Base-by-base conservation (phyloP, 768 basidiomycete species). In the Agrocybe chaxingu region DNA sequence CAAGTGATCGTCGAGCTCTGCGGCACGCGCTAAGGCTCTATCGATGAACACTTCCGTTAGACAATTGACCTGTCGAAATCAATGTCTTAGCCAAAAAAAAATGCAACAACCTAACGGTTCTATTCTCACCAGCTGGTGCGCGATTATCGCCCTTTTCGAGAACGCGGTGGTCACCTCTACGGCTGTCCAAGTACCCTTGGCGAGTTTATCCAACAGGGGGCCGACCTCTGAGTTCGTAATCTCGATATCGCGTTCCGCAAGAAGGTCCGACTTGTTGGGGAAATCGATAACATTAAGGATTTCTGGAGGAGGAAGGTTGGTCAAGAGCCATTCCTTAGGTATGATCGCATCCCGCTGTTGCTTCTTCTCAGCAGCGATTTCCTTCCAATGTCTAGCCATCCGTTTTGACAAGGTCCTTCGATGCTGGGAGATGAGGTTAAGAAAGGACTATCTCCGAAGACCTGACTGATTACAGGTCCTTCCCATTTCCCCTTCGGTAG, bases 41-140 rank as follows among this genome's bases (percentile, higher is more conserved):
- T 91, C 85, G 45, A 90, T 76, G 58, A 88, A 90, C n/a, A 90
- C 82, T 64, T 92, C 89, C 0, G 89, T 92, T 34, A 92, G 62
- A 62, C 91, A 92, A 56, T 91, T 91, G 4, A 81, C 82, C 87
- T 89, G 58, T 41, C 35, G 16, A 37, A n/a, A 51, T 35, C 7
- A 5, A 13, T 4, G 47, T 31, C 4, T 43, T 18, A 1, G 13
- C 8, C 29, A 50, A 18, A 16, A 45, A n/a, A 4, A n/a, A 8
- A 40, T 24, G 33, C 10, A 10, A 9, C 7, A 46, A 46, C 30
- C 30, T 43, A 19, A 39, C 10, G 31, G 24, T n/a, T 9, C n/a
- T 47, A 34, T 12, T 62, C 78, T 60, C 47, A 88, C 87, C 11
- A 91, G 62, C 57, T 91, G 89, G 41, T 93, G 89, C 3, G 89